Evolutionary conservation across 371 early-diverging fungal genomes (phyloP), one percentile per base, ranked within the genome.

Genomic region (Gilbertella persicaria): DNA sequence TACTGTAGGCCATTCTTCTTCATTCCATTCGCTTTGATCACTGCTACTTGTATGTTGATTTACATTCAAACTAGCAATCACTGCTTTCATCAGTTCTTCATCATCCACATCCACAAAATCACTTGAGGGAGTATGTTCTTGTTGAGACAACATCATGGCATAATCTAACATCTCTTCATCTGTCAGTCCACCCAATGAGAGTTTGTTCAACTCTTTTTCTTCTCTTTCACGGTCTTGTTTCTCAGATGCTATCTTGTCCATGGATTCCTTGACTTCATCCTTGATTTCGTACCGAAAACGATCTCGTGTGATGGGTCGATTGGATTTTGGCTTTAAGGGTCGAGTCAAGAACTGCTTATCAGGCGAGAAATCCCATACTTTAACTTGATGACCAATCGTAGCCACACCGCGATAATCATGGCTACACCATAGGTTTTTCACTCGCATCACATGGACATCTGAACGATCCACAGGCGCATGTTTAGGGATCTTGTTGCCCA

Each of bases 311-410:
- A 56, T 46, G 19, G 40, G 29, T 7, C 55, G 42, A 30, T 30
- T 49, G n/a, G 54, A 30, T 39, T 72, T 78, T 10, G 54, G 58
- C 8, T 58, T 59, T 12, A 69, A 28, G 0, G 57, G 64, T 17
- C 61, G 61, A 12, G 52, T 60, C 2, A 67, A 25, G 17, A 67
- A 48, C 30, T 73, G 66, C 23, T 71, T 70, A 9, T 63, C 63
- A 24, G 75, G 66, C 8, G 76, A 67, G 45, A 80, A 78, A 48
- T 77, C 74, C 78, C 78, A 77, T 7, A 69, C 53, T 49, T 78
- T 80, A 47, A 80, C 50, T 36, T 71, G 62, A 23, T 72, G 61
- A 4, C 80, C 80, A 24, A 78, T 67, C 0, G 68, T 70, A 1
- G 73, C 75, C 1, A 78, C 68, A 24, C 75, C 75, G 40, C 62